Evolutionary conservation across 345 rosid genomes (phyloP).

Genomic region (Salix purpurea): DNA sequence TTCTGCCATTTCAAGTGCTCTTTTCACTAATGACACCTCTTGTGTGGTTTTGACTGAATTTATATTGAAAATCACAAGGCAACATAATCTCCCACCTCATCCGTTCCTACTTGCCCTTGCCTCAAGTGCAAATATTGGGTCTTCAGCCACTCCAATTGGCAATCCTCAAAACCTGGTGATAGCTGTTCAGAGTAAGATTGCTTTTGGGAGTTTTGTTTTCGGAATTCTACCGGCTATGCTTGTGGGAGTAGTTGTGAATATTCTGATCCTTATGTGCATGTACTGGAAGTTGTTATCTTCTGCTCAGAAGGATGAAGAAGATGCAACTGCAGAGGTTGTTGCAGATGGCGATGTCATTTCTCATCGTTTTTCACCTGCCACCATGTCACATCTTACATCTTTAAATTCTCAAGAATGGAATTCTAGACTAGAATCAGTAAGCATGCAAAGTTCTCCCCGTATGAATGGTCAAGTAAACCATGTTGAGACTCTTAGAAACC

Average conservation of each 20-base stretch:
- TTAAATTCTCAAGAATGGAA: conserved; percentile 41
- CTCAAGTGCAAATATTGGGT: conserved; percentile 81
- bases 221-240: conserved; percentile 73
- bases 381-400: conserved; percentile 50
- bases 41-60: conserved; percentile 83
- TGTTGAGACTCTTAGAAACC: conserved; percentile 42
- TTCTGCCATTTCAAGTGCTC: conserved; percentile 73
- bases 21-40: conserved; percentile 80
- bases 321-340: conserved; percentile 30
- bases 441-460: conserved; percentile 18
- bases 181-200: conserved; percentile 60
- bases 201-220: conserved; percentile 53
- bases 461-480: conserved; percentile 12
- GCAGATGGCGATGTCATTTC: conserved; percentile 50
- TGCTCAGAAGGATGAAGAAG: conserved; percentile 54
- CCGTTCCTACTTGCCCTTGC: conserved; percentile 81
- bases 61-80: conserved; percentile 71
- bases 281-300: conserved; percentile 58
- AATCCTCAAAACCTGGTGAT: conserved; percentile 86
- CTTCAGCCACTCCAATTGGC: conserved; percentile 83
- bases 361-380: conserved; percentile 71
- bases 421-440: conserved; percentile 33
- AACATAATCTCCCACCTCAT: conserved; percentile 72
- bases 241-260: conserved; percentile 56
- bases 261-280: conserved; percentile 50